Evolutionary conservation across 1,284 basidiomycete species (phyloP), one percentile per base, ranked within the genome.

Genomic region (Trametes versicolor): DNA sequence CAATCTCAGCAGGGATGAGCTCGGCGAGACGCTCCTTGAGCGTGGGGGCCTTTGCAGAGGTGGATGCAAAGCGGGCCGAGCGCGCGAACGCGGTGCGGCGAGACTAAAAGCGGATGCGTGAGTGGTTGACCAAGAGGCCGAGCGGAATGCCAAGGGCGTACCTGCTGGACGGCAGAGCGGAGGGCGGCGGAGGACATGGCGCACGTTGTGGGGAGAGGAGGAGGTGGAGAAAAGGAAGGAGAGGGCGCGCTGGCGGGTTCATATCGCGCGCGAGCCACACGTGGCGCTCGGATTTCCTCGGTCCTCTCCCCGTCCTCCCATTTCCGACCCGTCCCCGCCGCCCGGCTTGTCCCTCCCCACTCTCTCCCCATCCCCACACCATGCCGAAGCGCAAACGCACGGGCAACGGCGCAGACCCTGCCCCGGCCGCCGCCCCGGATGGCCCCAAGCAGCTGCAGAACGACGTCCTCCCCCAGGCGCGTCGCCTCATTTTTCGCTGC

Each of bases 21-120:
- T 97, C 93, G 55, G 92, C 87, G 68, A 98, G 85, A 66, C 94
- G 87, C 81, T 97, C 95, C 83, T 96, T 96, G 79, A 97, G 87
- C 50, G 94, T 90, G 70, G 87, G 84, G 54, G 86, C 86, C 79
- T 90, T 94, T 53, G 87, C 78, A 59, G 86, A 83, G 45, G 93
- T 84, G 25, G 91, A 91, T 48, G 86, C 87, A 73, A 89, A 87
- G 63, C 89, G 85, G 69, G 83, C 83, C 60, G 85, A 81, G 77
- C 76, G 74, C 81, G 85, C 75, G 65, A 83, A 74, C 37, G 81
- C 75, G 51, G 83, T 79, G 56, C 86, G 84, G 63, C 67, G 64
- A 57, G 75, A 77, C 73, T 79, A 68, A 37, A 41, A 50, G 47
- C 32, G 52, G 45, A 48, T 4, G 27, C 48, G 52, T 55, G 41